Conservation (phyloP, 2,329 filamentous ascomycete genomes). For the Aspergillus pseudotamarii region DNA sequence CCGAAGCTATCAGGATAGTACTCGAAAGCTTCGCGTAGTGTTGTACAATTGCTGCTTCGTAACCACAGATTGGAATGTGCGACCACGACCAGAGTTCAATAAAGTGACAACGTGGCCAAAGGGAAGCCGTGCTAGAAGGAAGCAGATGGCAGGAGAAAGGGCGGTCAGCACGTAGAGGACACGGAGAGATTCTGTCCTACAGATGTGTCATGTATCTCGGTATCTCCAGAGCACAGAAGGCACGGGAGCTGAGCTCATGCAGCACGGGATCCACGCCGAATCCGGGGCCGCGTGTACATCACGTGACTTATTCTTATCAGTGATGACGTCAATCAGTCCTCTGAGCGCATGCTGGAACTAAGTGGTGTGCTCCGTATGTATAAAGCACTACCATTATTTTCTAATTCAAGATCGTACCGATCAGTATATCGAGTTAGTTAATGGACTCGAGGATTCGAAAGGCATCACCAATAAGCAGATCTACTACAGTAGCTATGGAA, state of each 20-base stretch:
- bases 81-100: not conserved
- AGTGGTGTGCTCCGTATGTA: not conserved
- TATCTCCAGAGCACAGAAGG: not conserved
- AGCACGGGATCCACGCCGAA: conserved; percentile 13
- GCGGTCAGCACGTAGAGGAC: not conserved
- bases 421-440: no score
- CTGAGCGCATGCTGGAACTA: not conserved
- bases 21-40: not conserved
- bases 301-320: conserved; percentile 7
- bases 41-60: not conserved
- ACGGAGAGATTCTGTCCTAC: conserved; percentile 3
- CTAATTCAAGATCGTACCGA: no score
- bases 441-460: not conserved
- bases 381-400: no score
- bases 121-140: not conserved
- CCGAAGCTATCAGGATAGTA: not conserved
- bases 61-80: not conserved
- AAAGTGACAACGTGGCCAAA: not conserved
- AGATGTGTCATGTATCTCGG: conserved; percentile 4
- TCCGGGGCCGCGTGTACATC: conserved; percentile 19
- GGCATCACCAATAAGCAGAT: not conserved
- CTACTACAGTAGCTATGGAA: not conserved
- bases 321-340: conserved; percentile 14
- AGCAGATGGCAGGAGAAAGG: not conserved
- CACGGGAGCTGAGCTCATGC: conserved; percentile 7